Base-by-base conservation (phyloP, 2,329 filamentous ascomycete species). In the Sarocladium brachiariae region DNA sequence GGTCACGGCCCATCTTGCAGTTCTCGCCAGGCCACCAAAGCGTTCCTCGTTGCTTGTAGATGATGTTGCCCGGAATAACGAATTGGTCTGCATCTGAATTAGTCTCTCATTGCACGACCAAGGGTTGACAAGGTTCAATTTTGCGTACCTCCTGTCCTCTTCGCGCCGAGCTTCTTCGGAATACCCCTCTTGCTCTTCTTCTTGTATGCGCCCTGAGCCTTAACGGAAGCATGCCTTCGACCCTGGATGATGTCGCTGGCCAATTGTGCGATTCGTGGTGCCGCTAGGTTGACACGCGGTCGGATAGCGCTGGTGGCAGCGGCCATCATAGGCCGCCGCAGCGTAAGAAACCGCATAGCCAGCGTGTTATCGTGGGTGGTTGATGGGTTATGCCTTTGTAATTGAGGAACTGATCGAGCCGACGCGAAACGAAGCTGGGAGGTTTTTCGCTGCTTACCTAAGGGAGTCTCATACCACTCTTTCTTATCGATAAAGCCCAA, bases 11-110 rank as follows among this genome's bases (percentile, higher is more conserved):
- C 76, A 97, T 92, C 61, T 84, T 87, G 68, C 87, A 89, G 71
- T 99, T 97, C 67, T 97, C 93, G 61, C 93, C 93, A 1, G 93
- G 86, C 67, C 86, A 92, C 93, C 93, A 99, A 62, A 84, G 81
- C 3, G 93, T 95, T 60, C 93, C 93, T 62, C 92, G 86, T 70
- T 99, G 93, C 66, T 89, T 90, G 80, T 93, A 99, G 71, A 99
- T 87, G 70, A 99, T 99, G 74, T 96, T 97, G 50, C 93, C 93
- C 4, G 91, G 87, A 52, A 96, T 86, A 31, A 99, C 93, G 68
- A 86, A 95, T 73, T 96, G 87, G 65, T 92, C 87, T 91, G 63
- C 7, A 1, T 9, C 11, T 21, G 11, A 21, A 16, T 51, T 41
- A 48, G 33, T 34, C 4, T 53, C 25, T 9, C 11, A 3, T 6